phyloP scores from a whole-genome alignment of 1,284 basidiomycete species.

The Microbotryomycetes sp. region DNA sequence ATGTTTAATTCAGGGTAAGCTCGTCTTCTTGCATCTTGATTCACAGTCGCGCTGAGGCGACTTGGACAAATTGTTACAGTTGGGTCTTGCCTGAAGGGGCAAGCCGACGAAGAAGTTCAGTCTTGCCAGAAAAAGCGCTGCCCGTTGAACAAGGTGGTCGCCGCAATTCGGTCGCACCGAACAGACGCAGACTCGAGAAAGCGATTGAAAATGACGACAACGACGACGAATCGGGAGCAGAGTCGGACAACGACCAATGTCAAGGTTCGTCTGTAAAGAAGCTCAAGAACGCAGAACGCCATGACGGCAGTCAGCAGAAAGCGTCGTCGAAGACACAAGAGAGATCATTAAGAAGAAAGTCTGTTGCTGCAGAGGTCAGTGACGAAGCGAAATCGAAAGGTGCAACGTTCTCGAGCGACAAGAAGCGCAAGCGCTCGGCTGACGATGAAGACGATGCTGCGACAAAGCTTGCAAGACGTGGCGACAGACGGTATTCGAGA shows the following conservation, averaged over 20 bases:
- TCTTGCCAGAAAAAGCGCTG: too few relatives aligned
- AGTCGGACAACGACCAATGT: neutral
- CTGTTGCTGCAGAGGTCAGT: too few relatives aligned
- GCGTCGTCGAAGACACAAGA: neutral
- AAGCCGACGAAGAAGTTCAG: constrained; percentile 1
- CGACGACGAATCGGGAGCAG: neutral
- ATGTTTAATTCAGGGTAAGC: constrained; percentile 23
- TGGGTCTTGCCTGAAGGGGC: constrained; percentile 26
- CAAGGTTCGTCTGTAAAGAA: neutral
- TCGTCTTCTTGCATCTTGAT: neutral
- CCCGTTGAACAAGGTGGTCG: too few relatives aligned
- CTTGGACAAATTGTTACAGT: neutral
- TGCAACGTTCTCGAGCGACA: too few relatives aligned
- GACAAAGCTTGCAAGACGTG: too few relatives aligned
- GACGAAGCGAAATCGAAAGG: too few relatives aligned
- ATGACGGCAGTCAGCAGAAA: neutral
- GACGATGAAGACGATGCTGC: too few relatives aligned
- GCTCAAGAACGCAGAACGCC: neutral
- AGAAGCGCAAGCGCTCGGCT: too few relatives aligned
- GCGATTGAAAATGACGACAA: neutral
- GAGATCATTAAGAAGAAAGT: too few relatives aligned
- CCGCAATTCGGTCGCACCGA: neutral
- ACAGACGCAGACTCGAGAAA: neutral
- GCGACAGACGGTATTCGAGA: too few relatives aligned
- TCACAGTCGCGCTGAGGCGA: neutral